A percentile compares a stretch with the other conserved stretches of the same genome.
Conservation (phyloP, 306 rosid species). For the Medicago ruthenica region DNA sequence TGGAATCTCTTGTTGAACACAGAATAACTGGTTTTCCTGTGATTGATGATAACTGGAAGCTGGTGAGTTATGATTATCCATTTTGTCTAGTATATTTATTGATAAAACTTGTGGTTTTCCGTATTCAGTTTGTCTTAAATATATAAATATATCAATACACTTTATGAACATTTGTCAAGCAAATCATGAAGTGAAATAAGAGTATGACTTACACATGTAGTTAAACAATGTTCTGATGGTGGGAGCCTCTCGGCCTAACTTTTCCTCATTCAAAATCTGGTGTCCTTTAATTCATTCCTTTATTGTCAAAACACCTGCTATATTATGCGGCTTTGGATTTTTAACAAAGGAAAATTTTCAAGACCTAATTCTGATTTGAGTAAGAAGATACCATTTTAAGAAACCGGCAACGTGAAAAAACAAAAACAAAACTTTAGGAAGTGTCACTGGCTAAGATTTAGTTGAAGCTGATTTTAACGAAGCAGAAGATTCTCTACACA, state of each 20-base stretch:
- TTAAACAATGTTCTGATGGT: background rate
- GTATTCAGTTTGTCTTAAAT: conserved; percentile 1
- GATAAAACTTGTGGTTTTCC: conserved; percentile 3
- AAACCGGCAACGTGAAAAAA: background rate
- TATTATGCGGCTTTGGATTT: background rate
- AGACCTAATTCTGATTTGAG: conserved; percentile 22
- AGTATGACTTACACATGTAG: background rate
- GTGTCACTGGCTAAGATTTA: conserved; percentile 24
- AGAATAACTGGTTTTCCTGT: conserved; percentile 99
- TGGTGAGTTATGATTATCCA: conserved; percentile 60
- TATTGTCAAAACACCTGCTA: conserved; percentile 9
- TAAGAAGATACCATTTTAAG: conserved; percentile 18
- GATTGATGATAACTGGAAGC: conserved; percentile 83
- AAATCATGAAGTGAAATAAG: conserved; percentile 1
- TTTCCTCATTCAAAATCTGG: conserved; percentile 7
- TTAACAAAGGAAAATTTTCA: background rate
- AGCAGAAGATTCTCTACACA: conserved; percentile 19
- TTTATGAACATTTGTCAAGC: conserved; percentile 32
- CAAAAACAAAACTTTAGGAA: background rate
- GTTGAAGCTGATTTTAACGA: conserved; percentile 22
- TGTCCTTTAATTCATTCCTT: conserved; percentile 9
- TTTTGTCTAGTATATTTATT: conserved; percentile 4
- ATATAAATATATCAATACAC: background rate
- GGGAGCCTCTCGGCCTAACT: background rate
- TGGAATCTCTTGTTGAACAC: conserved; percentile 83